Evolutionary conservation across 2,329 filamentous ascomycete species (phyloP), one percentile per base, ranked within the genome.

Genomic region (Penicillium sp.): DNA sequence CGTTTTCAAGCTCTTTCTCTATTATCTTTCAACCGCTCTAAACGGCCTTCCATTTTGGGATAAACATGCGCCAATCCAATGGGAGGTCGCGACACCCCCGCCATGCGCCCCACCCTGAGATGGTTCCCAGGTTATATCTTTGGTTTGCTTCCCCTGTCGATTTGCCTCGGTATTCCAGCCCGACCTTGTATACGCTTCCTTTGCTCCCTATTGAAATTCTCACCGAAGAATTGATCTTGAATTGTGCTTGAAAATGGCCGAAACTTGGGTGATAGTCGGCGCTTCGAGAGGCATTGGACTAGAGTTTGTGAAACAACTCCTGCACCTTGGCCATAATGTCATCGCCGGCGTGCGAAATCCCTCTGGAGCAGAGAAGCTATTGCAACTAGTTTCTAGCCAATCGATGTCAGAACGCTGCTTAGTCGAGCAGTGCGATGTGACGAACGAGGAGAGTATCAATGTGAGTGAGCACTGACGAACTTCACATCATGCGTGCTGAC

Each of bases 401-500:
- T 39, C 31, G 49, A 53, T 33, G 51, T 51, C n/a, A 64, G 56
- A 29, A 51, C 56, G 39, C 67, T 52, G 76, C 62, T 64, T 75
- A 59, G 74, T 76, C 66, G 70, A 79, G 51, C 70, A 76, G 47
- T 83, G 80, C 65, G 81, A 84, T 67, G 74, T 84, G n/a, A 66
- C 77, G 16, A 73, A 72, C 31, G 79, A 82, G 55, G 65, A 70
- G 26, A 83, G 79, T 65, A 82, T 84, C 34, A 67, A 68, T 50
- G 75, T 77, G 65, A 45, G 65, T 72, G 53, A 59, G 63, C 5
- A 28, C 21, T n/a, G 15, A 18, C 9, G n/a, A 15, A 7, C 18
- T n/a, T 23, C n/a, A 10, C 12, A 13, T 21, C 9, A 48, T 33
- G 8, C 31, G 39, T 13, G 36, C 13, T 28, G 24, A 8, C 4